phyloP scores from a whole-genome alignment of 108 stramenopile genomes.

The Fragilariopsis cylindrus region DNA sequence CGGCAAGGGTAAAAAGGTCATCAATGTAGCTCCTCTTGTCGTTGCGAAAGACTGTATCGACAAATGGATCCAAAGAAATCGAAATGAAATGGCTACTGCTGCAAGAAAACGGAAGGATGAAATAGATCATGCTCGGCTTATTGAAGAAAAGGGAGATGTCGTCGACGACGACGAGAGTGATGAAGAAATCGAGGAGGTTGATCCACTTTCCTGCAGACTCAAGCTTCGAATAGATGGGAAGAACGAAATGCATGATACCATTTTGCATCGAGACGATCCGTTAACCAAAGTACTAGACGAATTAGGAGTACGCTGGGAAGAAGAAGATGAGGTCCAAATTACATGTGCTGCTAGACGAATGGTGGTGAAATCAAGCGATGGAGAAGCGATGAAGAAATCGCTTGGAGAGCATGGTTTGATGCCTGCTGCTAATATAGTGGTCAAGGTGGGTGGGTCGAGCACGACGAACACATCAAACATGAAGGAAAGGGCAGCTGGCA shows the following conservation, averaged over 20 bases:
- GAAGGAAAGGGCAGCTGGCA: constrained; percentile 59
- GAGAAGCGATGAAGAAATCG: constrained; percentile 53
- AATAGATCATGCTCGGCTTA: constrained; percentile 44
- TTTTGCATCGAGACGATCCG: constrained; percentile 56
- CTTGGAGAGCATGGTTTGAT: constrained; percentile 53
- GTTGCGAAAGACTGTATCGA: constrained; percentile 79
- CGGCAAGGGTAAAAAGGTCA: constrained; percentile 61
- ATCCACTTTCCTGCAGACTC: constrained; percentile 41
- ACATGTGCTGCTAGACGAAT: constrained; percentile 78
- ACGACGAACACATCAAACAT: constrained; percentile 35
- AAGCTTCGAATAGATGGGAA: constrained; percentile 74
- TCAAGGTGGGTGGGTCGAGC: constrained; percentile 46
- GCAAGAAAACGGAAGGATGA: constrained; percentile 71
- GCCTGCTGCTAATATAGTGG: constrained; percentile 67
- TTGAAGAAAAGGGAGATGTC: constrained; percentile 41
- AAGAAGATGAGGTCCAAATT: constrained; percentile 64
- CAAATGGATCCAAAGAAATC: constrained; percentile 80
- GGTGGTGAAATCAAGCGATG: constrained; percentile 69
- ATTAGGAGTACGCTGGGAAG: constrained; percentile 41
- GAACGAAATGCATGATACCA: constrained; percentile 68
- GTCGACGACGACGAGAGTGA: constrained; percentile 35
- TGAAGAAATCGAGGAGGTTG: constrained; percentile 54
- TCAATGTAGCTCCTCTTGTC: constrained; percentile 68
- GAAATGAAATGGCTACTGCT: constrained; percentile 67
- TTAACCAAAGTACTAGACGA: constrained; percentile 45